A percentile compares a stretch with the other conserved stretches of the same genome.
Conservation (phyloP, 106 monocot species). For the Dendrobium catenatum region DNA sequence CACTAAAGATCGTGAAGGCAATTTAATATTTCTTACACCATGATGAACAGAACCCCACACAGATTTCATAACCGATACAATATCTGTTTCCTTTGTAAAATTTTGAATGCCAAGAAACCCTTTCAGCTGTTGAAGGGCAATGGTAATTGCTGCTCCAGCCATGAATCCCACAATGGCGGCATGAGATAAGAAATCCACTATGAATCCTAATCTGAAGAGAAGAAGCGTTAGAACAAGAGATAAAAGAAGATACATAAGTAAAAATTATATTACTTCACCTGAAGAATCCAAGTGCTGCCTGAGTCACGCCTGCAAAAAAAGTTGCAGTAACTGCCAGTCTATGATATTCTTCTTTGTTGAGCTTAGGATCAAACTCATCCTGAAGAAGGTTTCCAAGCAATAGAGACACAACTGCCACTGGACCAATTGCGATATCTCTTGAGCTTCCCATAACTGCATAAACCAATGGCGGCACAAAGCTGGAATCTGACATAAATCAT, state of each 20-base stretch:
- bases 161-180: conserved; percentile 77
- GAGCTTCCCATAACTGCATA: conserved; percentile 92
- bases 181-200: conserved; percentile 63
- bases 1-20: not conserved
- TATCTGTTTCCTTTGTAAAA: conserved; percentile 53
- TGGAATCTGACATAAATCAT: conserved; percentile 41
- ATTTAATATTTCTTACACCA: conserved; percentile 22
- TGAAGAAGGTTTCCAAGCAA: conserved; percentile 67
- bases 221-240: not conserved
- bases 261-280: conserved; percentile 27
- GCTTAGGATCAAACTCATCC: conserved; percentile 50
- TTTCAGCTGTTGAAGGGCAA: conserved; percentile 66
- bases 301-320: conserved; percentile 85
- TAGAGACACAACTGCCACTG: conserved; percentile 87
- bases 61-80: conserved; percentile 57
- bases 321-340: conserved; percentile 83
- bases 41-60: conserved; percentile 45
- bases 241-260: not conserved
- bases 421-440: conserved; percentile 87
- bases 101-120: conserved; percentile 64
- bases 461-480: conserved; percentile 83
- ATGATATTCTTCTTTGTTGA: conserved; percentile 37
- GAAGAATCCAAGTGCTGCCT: conserved; percentile 67
- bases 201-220: conserved; percentile 47
- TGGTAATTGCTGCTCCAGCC: conserved; percentile 68